A percentile compares a stretch with the other conserved stretches of the same genome.
These are phyloP conservation scores for Gymnopilus dilepis DNA, from an alignment of 768 basidiomycete species.

Conservation along the genomic window DNA sequence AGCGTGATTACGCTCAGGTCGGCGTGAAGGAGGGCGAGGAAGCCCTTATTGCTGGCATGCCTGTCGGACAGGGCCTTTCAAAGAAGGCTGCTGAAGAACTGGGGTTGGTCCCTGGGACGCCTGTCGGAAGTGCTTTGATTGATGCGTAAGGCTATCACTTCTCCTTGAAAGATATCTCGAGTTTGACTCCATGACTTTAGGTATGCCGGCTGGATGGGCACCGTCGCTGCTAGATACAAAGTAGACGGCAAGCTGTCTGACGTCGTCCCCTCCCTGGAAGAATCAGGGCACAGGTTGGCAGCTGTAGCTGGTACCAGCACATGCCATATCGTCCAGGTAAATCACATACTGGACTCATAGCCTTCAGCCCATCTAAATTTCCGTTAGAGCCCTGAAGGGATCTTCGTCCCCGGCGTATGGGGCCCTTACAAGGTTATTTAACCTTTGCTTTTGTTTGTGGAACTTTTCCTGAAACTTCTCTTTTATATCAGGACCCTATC, in stretches of 20 bases:
- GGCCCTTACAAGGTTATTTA: slow-evolving; percentile 75
- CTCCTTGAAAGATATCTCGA: neutral
- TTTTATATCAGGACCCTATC: slow-evolving; percentile 86
- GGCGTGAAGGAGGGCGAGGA: slow-evolving; percentile 64
- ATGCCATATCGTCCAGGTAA: slow-evolving; percentile 92
- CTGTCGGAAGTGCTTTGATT: slow-evolving; percentile 94
- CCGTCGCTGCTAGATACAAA: slow-evolving; percentile 78
- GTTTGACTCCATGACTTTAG: slow-evolving; percentile 37
- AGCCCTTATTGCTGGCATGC: slow-evolving; percentile 82
- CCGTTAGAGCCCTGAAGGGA: slow-evolving; percentile 71
- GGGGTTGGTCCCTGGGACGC: slow-evolving; percentile 83
- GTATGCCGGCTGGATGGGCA: slow-evolving; percentile 97
- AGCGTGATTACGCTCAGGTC: slow-evolving; percentile 74
- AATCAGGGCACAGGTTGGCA: slow-evolving; percentile 83
- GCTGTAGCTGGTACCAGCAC: slow-evolving; percentile 97
- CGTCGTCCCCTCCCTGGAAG: slow-evolving; percentile 64
- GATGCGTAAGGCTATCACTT: slow-evolving; percentile 70
- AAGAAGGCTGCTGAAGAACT: slow-evolving; percentile 82
- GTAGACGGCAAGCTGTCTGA: slow-evolving; percentile 57
- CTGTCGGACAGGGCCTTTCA: slow-evolving; percentile 84
- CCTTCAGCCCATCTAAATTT: neutral
- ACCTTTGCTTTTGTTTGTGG: neutral
- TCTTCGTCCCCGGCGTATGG: slow-evolving; percentile 94
- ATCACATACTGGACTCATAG: neutral
- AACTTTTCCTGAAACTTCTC: neutral